Conservation (phyloP, 169 alveolate genomes). For the Cryptosporidium tyzzeri region DNA sequence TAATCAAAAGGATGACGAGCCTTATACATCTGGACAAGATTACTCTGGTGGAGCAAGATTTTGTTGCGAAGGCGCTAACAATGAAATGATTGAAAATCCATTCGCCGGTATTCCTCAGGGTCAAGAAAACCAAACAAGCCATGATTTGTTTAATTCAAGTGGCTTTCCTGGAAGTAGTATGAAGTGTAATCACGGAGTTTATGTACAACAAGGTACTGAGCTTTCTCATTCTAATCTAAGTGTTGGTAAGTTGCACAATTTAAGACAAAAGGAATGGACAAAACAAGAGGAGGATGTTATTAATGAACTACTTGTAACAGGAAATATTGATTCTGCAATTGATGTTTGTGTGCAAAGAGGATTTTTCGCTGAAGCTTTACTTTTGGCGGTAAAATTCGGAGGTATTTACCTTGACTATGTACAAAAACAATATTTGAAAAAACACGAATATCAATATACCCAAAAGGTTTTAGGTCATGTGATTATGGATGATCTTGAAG, state of each 20-base stretch:
- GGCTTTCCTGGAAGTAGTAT: not conserved
- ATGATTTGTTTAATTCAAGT: not conserved
- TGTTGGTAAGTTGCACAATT: not conserved
- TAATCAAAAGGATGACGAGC: not conserved
- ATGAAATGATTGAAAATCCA: not conserved
- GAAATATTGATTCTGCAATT: slow-evolving; percentile 77
- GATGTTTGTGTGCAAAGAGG: slow-evolving; percentile 80
- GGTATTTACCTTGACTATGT: slow-evolving; percentile 76
- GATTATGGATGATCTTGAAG: slow-evolving; percentile 72
- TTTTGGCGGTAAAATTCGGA: slow-evolving; percentile 80
- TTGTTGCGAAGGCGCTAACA: not conserved
- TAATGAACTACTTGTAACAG: slow-evolving; percentile 39
- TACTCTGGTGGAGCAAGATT: not conserved
- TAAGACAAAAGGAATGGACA: slow-evolving; percentile 57
- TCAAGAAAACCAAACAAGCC: not conserved
- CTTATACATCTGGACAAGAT: not conserved
- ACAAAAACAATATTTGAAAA: slow-evolving; percentile 78
- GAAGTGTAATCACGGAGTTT: not conserved
- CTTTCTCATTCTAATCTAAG: slow-evolving; percentile 27
- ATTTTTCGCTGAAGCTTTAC: slow-evolving; percentile 77
- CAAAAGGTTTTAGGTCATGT: slow-evolving; percentile 58
- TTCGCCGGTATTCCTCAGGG: not conserved
- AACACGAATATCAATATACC: slow-evolving; percentile 64
- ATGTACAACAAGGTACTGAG: not conserved
- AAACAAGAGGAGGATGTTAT: slow-evolving; percentile 50